Evolutionary conservation across 2,329 filamentous ascomycete species (phyloP).

Genomic region (Neurospora crassa): DNA sequence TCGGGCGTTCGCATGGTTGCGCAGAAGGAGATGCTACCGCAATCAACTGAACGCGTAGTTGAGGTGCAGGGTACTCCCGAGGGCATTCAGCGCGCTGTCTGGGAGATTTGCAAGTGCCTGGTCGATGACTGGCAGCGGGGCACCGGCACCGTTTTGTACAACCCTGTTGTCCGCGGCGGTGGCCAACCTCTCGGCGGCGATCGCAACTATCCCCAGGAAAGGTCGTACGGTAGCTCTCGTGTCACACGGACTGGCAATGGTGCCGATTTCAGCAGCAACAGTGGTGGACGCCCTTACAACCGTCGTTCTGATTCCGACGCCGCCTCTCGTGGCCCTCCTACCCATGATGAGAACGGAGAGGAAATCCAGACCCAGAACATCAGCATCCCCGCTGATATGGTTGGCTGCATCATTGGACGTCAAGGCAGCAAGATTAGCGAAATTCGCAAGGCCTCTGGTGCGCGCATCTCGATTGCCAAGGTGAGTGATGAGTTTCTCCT

Average conservation of each 20-base stretch:
- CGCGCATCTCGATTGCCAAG: constrained; percentile 96
- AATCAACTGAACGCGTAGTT: constrained; percentile 96
- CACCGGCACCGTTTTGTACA: constrained; percentile 94
- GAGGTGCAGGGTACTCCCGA: constrained; percentile 93
- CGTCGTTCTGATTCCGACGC: constrained; percentile 80
- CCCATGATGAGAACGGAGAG: constrained; percentile 91
- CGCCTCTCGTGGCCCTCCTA: constrained; percentile 69
- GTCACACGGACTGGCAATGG: constrained; percentile 95
- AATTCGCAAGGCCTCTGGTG: constrained; percentile 92
- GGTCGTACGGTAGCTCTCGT: constrained; percentile 54
- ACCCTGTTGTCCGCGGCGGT: constrained; percentile 84
- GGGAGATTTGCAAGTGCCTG: constrained; percentile 98
- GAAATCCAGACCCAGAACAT: constrained; percentile 99
- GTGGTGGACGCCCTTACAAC: constrained; percentile 56
- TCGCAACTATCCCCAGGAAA: constrained; percentile 33
- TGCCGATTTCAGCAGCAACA: constrained; percentile 94
- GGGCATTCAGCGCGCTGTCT: constrained; percentile 89
- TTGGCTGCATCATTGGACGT: constrained; percentile 96
- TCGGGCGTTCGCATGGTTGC: constrained; percentile 98
- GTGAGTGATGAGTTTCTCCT: constrained; percentile 27
- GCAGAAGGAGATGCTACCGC: constrained; percentile 98
- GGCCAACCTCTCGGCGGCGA: constrained; percentile 35
- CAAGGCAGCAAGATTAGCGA: constrained; percentile 96
- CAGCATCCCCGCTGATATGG: constrained; percentile 98
- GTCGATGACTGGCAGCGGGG: constrained; percentile 97